Base-by-base conservation (phyloP, 305 asterid species). In the Fraxinus xanthoxyloides region DNA sequence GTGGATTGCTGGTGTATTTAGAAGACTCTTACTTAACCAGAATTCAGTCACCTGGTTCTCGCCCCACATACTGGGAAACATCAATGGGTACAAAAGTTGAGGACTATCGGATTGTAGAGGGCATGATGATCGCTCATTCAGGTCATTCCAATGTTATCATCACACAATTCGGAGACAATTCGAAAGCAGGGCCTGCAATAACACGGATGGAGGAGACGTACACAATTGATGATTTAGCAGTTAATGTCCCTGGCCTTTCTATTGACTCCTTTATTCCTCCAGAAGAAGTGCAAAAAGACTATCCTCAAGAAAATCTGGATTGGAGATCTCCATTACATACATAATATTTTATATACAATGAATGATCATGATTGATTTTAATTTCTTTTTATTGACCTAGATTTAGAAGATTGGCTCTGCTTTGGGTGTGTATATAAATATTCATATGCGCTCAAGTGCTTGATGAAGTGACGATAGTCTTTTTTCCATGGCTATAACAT, bases 171-270 rank as follows among this genome's bases (percentile, higher is more conserved):
- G 97, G 98, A 12, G 97, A 94, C 81, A 85, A 85, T 78, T 38
- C 93, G 30, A 87, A 87, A 88, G 86, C 87, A 7, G 93, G 95
- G 6, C 90, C 92, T 10, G 91, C 82, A n/a, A 85, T 90, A 7
- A 91, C 97, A n/a, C 86, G 93, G 84, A 92, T 94, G 97, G 94
- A 94, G 72, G 98, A 94, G 87, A 92, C 89, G 2, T 94, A 92
- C 83, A 87, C 81, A 46, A 92, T 93, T 13, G 94, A 94, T 63
- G 98, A 94, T 86, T 82, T 93, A 0, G 97, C 97, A 15, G 88
- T 94, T 31, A 91, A 93, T 31, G 97, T 94, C 31, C 92, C 92
- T 0, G 97, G 97, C 38, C 94, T 94, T 40, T 92, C 97, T 2
- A 23, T 86, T 7, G 94, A 94, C 83, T 90, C 92, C 28, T 94